phyloP scores from a whole-genome alignment of 352 stramenopile species.

The Phytophthora melonis region DNA sequence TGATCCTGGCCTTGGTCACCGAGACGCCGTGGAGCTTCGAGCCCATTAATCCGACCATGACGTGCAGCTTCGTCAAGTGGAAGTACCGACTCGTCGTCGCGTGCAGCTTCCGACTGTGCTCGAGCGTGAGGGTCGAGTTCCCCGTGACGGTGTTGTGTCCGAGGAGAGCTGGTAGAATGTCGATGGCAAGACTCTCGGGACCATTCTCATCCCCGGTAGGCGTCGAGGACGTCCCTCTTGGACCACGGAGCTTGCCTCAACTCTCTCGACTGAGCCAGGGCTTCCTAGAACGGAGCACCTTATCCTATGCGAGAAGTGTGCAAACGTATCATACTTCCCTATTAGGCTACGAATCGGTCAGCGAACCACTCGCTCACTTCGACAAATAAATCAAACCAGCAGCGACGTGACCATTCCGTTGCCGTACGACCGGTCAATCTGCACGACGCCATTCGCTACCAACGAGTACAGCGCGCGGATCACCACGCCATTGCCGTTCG shows the following conservation, averaged over 20 bases:
- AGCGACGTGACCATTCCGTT: conserved; percentile 74
- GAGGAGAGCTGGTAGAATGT: background rate
- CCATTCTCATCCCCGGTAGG: conserved; percentile 14
- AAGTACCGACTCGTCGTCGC: conserved; percentile 24
- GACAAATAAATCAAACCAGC: conserved; percentile 45
- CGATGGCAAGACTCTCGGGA: conserved; percentile 11
- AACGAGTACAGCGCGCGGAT: conserved; percentile 75
- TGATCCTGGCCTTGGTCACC: conserved; percentile 20
- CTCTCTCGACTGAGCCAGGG: background rate
- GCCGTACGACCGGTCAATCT: conserved; percentile 73
- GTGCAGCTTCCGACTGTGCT: conserved; percentile 10
- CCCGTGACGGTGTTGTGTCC: conserved; percentile 11
- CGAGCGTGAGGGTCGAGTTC: conserved; percentile 20
- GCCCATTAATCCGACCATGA: conserved; percentile 29
- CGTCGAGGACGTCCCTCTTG: background rate
- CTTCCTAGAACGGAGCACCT: no score
- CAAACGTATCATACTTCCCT: no score
- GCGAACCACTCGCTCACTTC: no score
- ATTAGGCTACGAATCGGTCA: no score
- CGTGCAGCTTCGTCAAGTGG: conserved; percentile 22
- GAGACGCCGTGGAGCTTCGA: conserved; percentile 22
- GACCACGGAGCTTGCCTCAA: background rate
- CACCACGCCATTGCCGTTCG: conserved; percentile 50
- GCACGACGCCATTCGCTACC: conserved; percentile 72
- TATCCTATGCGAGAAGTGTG: no score